Percentiles rank a stretch among this genome's conserved stretches.
Evolutionary conservation across 257 asterid species (phyloP).

Genomic region (Dorcoceras hygrometricum): DNA sequence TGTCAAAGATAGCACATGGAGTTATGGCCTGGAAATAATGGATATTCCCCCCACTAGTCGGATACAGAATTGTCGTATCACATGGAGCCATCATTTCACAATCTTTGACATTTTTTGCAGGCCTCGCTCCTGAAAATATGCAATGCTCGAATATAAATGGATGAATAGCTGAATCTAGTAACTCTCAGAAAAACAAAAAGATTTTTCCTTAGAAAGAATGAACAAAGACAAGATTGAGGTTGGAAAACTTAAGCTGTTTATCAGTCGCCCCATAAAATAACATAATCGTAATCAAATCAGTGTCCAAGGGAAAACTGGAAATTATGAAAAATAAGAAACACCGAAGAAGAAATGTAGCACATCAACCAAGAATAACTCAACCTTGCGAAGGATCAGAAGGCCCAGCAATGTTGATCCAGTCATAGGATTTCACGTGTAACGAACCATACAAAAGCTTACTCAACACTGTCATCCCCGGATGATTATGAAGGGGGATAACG

Average conservation of each 20-base stretch:
- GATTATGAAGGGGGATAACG: slow-evolving; percentile 93
- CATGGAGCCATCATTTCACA: slow-evolving; percentile 85
- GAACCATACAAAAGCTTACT: slow-evolving; percentile 97
- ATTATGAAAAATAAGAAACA: slow-evolving; percentile 18
- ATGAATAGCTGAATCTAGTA: slow-evolving; percentile 5
- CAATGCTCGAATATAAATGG: neutral
- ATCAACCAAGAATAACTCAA: slow-evolving; percentile 30
- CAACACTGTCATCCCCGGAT: slow-evolving; percentile 99
- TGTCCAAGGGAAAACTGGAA: slow-evolving; percentile 12
- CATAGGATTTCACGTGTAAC: slow-evolving; percentile 78
- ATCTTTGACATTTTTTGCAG: slow-evolving; percentile 68
- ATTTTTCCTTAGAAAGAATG: neutral
- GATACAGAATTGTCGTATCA: slow-evolving; percentile 81
- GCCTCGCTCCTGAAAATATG: slow-evolving; percentile 60
- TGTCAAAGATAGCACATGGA: slow-evolving; percentile 95
- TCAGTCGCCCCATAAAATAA: slow-evolving; percentile 1
- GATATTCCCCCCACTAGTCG: slow-evolving; percentile 86
- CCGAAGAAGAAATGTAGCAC: slow-evolving; percentile 11
- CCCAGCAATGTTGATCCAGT: slow-evolving; percentile 76
- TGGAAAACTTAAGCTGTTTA: slow-evolving; percentile 11
- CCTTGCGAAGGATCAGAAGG: slow-evolving; percentile 76
- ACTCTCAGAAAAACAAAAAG: slow-evolving; percentile 1
- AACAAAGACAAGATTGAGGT: neutral
- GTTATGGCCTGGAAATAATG: slow-evolving; percentile 89
- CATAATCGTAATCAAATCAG: slow-evolving; percentile 9